Conservation (phyloP, 768 basidiomycete genomes). For the Boletus sp. region DNA sequence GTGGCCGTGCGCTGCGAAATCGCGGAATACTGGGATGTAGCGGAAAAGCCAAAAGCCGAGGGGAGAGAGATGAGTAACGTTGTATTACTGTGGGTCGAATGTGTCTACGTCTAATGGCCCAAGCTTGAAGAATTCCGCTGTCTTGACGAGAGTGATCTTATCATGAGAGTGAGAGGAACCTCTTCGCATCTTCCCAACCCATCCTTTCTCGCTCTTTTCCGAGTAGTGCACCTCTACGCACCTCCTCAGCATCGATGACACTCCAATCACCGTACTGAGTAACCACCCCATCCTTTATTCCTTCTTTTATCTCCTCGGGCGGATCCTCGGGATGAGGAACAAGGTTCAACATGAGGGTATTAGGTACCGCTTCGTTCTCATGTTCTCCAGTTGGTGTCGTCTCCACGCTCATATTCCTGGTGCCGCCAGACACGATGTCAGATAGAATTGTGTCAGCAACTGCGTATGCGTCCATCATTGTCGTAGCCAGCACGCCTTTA, state of each 20-base stretch:
- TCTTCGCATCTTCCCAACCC: slow-evolving; percentile 57
- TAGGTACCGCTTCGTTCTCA: background rate
- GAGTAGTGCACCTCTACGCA: slow-evolving; percentile 46
- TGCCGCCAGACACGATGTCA: slow-evolving; percentile 41
- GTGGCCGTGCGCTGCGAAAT: background rate
- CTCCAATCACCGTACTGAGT: slow-evolving; percentile 75
- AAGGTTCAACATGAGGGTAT: slow-evolving; percentile 33
- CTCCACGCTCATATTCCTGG: slow-evolving; percentile 17
- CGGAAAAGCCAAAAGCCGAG: background rate
- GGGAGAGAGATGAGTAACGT: background rate
- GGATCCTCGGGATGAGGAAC: slow-evolving; percentile 41
- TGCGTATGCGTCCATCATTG: slow-evolving; percentile 89
- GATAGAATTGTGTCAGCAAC: slow-evolving; percentile 68
- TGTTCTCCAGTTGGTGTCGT: slow-evolving; percentile 7
- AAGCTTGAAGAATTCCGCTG: background rate
- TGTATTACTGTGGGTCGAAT: slow-evolving; percentile 11
- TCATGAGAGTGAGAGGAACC: slow-evolving; percentile 23
- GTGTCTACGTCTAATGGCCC: slow-evolving; percentile 2
- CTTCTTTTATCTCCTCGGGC: slow-evolving; percentile 47
- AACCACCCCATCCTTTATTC: slow-evolving; percentile 40
- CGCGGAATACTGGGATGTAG: background rate
- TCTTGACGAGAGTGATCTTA: slow-evolving; percentile 6
- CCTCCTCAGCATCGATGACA: slow-evolving; percentile 68
- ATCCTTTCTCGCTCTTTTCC: slow-evolving; percentile 80
- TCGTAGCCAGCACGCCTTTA: slow-evolving; percentile 84